These are phyloP conservation scores for Trichoderma sp. DNA, from an alignment of 2,329 filamentous ascomycete species.

Conservation along the genomic window DNA sequence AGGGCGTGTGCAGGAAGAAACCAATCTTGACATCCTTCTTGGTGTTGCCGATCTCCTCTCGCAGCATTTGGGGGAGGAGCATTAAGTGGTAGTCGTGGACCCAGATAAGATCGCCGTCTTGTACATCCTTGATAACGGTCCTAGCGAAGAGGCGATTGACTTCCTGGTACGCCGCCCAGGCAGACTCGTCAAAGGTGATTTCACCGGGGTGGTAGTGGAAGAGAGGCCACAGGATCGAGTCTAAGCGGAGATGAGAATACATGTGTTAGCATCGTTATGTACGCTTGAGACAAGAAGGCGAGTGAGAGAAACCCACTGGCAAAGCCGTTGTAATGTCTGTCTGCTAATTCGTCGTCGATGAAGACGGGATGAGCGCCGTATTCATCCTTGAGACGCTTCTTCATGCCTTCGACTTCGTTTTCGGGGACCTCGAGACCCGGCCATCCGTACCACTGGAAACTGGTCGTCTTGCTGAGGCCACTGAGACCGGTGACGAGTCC, in stretches of 20 bases:
- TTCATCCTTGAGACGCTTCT: constrained; percentile 75
- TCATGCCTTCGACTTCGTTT: constrained; percentile 70
- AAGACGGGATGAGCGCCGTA: constrained; percentile 90
- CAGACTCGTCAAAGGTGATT: constrained; percentile 94
- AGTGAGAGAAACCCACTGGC: constrained; percentile 59
- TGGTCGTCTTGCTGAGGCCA: constrained; percentile 85
- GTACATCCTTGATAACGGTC: constrained; percentile 78
- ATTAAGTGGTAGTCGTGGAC: constrained; percentile 98
- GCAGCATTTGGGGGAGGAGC: constrained; percentile 92
- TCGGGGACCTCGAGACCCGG: constrained; percentile 89
- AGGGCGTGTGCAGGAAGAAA: constrained; percentile 97
- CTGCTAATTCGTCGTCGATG: constrained; percentile 87
- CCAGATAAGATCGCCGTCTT: constrained; percentile 95
- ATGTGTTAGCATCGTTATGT: neutral
- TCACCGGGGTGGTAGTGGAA: constrained; percentile 99
- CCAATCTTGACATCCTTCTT: constrained; percentile 96
- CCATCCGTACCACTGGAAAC: constrained; percentile 99
- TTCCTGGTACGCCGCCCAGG: constrained; percentile 89
- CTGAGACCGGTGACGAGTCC: constrained; percentile 92
- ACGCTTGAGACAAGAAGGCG: neutral
- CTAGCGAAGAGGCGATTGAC: constrained; percentile 92
- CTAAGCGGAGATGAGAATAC: constrained; percentile 40
- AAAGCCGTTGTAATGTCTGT: constrained; percentile 97
- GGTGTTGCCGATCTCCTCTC: constrained; percentile 75
- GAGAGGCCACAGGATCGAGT: constrained; percentile 96